Evolutionary conservation across 163 green algal genomes (phyloP), one percentile per base, ranked within the genome.

Genomic region (Chlorella variabilis): DNA sequence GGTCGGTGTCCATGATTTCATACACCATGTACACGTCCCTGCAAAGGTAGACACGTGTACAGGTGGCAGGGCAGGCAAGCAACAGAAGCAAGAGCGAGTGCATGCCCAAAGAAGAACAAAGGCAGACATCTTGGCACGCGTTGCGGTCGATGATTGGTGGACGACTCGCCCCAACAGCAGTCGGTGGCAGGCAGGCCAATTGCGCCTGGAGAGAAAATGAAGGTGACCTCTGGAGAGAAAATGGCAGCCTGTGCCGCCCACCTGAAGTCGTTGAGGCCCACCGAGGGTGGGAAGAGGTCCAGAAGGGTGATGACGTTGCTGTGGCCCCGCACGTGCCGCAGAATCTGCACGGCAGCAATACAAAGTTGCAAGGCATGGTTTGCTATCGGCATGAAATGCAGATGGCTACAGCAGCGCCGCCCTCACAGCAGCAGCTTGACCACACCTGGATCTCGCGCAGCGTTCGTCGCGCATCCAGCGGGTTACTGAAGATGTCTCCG

Each of bases 1-100:
- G 89, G 89, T 99, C 97, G 42, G 97, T 99, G 89, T 99, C 97
- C 82, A 99, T 98, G 25, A 99, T 92, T 85, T 99, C 75, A 33
- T 71, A 81, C 42, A 99, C 94, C 25, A 99, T 89, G 91, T 99
- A 99, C 0, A 99, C 92, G 59, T 99, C 96, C 34, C 96, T 93
- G 88, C 97, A 98, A 8, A 20, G n/a, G 41, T 77, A 39, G 66
- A 27, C 39, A 18, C 0, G 8, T 0, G 25, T 54, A 15, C 15
- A 15, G 15, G 45, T 11, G 11, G 45, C 11, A 54, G 11, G 45
- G 15, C 45, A 54, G 45, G 11, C 45, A 54, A 54, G 15, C 45
- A 54, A 54, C 45, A 54, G 45, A 23, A 15, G 45, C 45, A 54
- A 15, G 45, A 11, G 15, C 45, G 45, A 54, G 45, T n/a, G n/a